phyloP scores from a whole-genome alignment of 2,329 filamentous ascomycete genomes.

The Aspergillus spinulosporus region DNA sequence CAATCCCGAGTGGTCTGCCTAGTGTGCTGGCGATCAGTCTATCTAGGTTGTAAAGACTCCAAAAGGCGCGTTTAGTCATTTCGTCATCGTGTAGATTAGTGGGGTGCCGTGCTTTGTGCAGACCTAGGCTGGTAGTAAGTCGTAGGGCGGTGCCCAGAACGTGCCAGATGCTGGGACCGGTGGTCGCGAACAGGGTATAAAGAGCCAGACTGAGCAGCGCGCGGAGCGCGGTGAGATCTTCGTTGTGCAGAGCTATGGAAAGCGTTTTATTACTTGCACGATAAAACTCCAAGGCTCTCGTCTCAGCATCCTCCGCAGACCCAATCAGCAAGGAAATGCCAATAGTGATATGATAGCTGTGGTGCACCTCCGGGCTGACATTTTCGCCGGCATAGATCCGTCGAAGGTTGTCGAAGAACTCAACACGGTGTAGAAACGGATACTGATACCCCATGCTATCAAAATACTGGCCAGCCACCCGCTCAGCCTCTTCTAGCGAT shows the following conservation, averaged over 20 bases:
- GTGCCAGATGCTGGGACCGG: conserved; percentile 43
- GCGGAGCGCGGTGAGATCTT: conserved; percentile 39
- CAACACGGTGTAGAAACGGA: conserved; percentile 37
- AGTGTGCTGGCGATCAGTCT: conserved; percentile 43
- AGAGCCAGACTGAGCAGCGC: conserved; percentile 39
- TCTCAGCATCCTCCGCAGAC: conserved; percentile 32
- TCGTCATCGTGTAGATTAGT: conserved; percentile 37
- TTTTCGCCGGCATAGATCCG: conserved; percentile 38
- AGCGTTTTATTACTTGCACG: conserved; percentile 38
- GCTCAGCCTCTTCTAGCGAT: conserved; percentile 39
- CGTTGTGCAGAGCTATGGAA: conserved; percentile 38
- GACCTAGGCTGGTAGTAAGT: conserved; percentile 39
- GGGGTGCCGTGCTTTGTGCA: conserved; percentile 36
- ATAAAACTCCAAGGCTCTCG: conserved; percentile 38
- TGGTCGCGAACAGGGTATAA: conserved; percentile 41
- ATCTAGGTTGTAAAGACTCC: conserved; percentile 48
- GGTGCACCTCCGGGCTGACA: conserved; percentile 36
- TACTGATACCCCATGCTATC: conserved; percentile 43
- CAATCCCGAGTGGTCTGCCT: conserved; percentile 42
- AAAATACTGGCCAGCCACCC: conserved; percentile 36
- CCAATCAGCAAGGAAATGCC: conserved; percentile 39
- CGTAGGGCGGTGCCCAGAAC: conserved; percentile 41
- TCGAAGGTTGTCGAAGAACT: conserved; percentile 36
- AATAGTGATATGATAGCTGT: conserved; percentile 40
- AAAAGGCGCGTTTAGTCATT: conserved; percentile 46